phyloP scores from a whole-genome alignment of 2,329 filamentous ascomycete species.

The Paraphoma chrysanthemicola region DNA sequence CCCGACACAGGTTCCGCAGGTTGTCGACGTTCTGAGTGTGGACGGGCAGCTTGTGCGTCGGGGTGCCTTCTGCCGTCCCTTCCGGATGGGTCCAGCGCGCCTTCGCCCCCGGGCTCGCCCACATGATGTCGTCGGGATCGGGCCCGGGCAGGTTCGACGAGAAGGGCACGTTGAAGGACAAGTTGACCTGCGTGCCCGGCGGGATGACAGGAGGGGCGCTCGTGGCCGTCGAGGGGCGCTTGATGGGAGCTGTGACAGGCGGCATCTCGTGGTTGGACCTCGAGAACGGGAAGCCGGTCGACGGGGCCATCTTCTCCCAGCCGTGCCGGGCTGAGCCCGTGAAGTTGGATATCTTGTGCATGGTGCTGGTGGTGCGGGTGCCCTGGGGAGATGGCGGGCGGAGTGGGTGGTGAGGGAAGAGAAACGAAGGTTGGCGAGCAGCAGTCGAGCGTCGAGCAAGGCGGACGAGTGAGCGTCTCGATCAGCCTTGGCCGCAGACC shows the following conservation, averaged over 20 bases:
- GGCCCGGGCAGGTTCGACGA: constrained; percentile 90
- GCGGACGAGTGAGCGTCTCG: background rate
- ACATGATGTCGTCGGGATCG: constrained; percentile 91
- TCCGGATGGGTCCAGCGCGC: constrained; percentile 93
- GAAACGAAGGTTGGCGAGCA: constrained; percentile 23
- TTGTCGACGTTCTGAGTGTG: constrained; percentile 86
- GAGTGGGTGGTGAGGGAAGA: constrained; percentile 27
- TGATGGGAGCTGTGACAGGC: constrained; percentile 58
- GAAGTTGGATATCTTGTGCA: constrained; percentile 74
- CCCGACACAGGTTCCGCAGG: constrained; percentile 79
- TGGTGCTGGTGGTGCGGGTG: constrained; percentile 45
- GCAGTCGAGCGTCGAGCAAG: background rate
- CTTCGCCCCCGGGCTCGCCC: constrained; percentile 86
- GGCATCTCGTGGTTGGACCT: constrained; percentile 63
- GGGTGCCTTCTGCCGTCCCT: constrained; percentile 81
- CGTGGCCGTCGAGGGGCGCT: constrained; percentile 60
- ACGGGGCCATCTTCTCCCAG: constrained; percentile 71
- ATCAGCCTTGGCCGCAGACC: background rate
- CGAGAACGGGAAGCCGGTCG: constrained; percentile 67
- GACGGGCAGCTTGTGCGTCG: constrained; percentile 88
- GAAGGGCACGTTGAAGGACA: constrained; percentile 98
- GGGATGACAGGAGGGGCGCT: constrained; percentile 68
- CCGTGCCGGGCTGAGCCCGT: constrained; percentile 71
- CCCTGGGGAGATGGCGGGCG: constrained; percentile 36
- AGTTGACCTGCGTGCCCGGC: constrained; percentile 80